Base-by-base conservation (phyloP, 257 asterid genomes). In the Solanum chiquidenum region DNA sequence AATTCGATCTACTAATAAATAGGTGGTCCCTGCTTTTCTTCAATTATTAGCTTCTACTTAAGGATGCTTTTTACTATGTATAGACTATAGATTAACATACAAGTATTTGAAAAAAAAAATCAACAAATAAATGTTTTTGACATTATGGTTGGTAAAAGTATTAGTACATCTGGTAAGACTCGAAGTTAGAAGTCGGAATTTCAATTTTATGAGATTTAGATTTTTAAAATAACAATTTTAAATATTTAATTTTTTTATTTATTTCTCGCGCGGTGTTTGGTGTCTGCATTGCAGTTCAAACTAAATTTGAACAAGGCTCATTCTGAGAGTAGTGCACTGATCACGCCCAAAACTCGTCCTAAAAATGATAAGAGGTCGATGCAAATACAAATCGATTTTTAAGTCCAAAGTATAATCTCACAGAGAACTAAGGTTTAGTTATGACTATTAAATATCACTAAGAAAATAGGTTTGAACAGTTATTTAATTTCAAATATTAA, bases 201-300 rank as follows among this genome's bases (percentile, higher is more conserved):
- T 18, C 0, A 52, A 52, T 52, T 52, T 6, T 52, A 18, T 55
- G 4, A 55, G 0, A 18, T 55, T 18, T 55, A 55, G 1, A 55
- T 5, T 55, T 55, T 55, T 55, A 55, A 55, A 55, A 55, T 18
- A 49, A 14, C 3, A 49, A 49, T 49, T 14, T 14, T 49, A 13
- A 49, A 5, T 49, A 49, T 5, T 49, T 49, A 49, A 49, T 49
- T 49, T 0, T 0, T 42, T 44, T 44, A 5, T 49, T 14, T 2
- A 0, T 5, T 49, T 49, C 3, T 49, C 7, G 0, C 6, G 21
- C 1, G 7, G 2, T 1, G 21, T 49, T 49, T 49, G 60, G 0
- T 49, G 7, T 49, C 1, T 14, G 49, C 14, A 16, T 14, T 49
- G 20, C 3, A 14, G 9, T 14, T 0, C 60, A 49, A 14, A 49